Conservation (phyloP, 805 yeast species). For the Candida montana region DNA sequence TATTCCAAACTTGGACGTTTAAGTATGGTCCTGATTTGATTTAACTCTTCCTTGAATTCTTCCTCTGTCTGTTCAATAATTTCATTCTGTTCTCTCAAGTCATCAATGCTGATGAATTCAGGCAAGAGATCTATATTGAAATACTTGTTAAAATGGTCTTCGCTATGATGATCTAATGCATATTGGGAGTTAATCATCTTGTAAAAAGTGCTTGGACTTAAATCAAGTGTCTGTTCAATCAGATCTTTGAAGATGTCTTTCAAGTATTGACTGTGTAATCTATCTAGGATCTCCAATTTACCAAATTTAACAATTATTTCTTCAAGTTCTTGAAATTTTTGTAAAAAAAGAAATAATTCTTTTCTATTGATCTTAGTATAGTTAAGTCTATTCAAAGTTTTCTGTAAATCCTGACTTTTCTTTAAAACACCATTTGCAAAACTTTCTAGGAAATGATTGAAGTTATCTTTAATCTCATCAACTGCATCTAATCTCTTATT, state of each 20-base stretch:
- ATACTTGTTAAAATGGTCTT: constrained; percentile 40
- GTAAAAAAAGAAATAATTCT: constrained; percentile 53
- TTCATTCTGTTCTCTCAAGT: constrained; percentile 27
- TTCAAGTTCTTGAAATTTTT: constrained; percentile 31
- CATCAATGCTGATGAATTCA: constrained; percentile 20
- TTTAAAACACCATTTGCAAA: constrained; percentile 28
- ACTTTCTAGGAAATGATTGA: constrained; percentile 34
- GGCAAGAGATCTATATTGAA: constrained; percentile 32
- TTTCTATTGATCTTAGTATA: constrained; percentile 54
- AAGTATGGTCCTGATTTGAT: constrained; percentile 37
- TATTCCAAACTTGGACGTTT: constrained; percentile 55
- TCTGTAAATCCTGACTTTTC: constrained; percentile 51
- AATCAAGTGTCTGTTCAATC: constrained; percentile 26
- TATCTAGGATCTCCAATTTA: constrained; percentile 21
- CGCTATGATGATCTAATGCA: constrained; percentile 48
- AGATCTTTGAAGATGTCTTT: constrained; percentile 34
- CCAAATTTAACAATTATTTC: constrained; percentile 26
- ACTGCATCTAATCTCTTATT: constrained; percentile 61
- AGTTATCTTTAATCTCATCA: constrained; percentile 37
- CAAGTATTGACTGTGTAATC: constrained; percentile 30
- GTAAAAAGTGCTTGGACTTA: constrained; percentile 33
- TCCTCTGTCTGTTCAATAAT: constrained; percentile 40
- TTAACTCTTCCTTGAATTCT: constrained; percentile 50
- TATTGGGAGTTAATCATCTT: constrained; percentile 43
- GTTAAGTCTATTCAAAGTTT: constrained; percentile 51